Conservation (phyloP, 805 yeast genomes). For the Yamadazyma kitorensis region DNA sequence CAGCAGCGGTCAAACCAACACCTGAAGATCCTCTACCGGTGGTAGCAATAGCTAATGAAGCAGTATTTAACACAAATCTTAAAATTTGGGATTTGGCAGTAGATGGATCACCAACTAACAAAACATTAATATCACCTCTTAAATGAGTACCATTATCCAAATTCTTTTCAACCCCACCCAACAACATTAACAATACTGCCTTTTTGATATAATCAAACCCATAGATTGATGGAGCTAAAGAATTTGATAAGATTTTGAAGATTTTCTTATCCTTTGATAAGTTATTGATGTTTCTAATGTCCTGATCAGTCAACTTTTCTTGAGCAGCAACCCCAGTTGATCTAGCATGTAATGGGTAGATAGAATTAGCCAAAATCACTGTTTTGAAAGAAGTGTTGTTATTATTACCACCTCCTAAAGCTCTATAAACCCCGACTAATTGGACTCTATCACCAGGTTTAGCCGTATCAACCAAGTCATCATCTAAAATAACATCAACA, state of each 20-base stretch:
- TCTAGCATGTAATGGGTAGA: constrained; percentile 83
- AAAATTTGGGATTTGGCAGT: constrained; percentile 97
- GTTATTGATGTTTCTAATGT: constrained; percentile 81
- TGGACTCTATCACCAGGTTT: constrained; percentile 97
- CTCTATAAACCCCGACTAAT: constrained; percentile 89
- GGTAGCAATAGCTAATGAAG: constrained; percentile 93
- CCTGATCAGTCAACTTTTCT: constrained; percentile 70
- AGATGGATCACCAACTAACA: constrained; percentile 98
- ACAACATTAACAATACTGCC: constrained; percentile 84
- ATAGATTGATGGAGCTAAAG: constrained; percentile 93
- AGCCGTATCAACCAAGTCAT: constrained; percentile 85
- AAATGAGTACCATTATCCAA: constrained; percentile 93
- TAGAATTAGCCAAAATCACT: constrained; percentile 82
- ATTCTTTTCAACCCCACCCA: constrained; percentile 94
- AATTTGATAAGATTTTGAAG: constrained; percentile 75
- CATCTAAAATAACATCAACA: constrained; percentile 88
- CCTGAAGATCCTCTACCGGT: constrained; percentile 99
- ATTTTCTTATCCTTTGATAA: constrained; percentile 67
- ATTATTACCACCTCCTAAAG: constrained; percentile 70
- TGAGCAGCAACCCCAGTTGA: constrained; percentile 79
- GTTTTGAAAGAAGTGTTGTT: constrained; percentile 73
- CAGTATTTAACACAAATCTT: constrained; percentile 91
- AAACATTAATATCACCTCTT: constrained; percentile 94
- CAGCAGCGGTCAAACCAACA: constrained; percentile 99
- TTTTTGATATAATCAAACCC: constrained; percentile 90